These are phyloP conservation scores for Sideroxylon spinosum DNA, from an alignment of 179 eudicot species.

Conservation along the genomic window DNA sequence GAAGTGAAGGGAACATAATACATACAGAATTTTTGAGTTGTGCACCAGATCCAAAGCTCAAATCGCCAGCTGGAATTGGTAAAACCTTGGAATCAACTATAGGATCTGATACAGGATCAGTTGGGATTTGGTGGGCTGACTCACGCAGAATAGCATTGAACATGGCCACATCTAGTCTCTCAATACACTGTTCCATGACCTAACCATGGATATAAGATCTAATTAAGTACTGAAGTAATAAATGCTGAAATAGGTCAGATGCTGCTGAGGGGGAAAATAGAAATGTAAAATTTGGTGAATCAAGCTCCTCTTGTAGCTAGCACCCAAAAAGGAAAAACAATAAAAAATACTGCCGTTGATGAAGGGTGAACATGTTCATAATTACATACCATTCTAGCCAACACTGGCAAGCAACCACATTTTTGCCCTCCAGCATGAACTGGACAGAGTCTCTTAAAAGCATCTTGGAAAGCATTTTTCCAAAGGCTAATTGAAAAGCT, in stretches of 20 bases:
- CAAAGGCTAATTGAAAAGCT: slow-evolving; percentile 62
- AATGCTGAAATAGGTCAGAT: neutral
- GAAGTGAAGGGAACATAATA: slow-evolving; percentile 17
- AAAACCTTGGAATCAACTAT: slow-evolving; percentile 75
- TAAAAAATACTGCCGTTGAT: neutral
- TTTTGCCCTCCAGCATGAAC: slow-evolving; percentile 83
- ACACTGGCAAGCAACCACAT: slow-evolving; percentile 87
- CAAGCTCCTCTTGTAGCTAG: too few species aligned
- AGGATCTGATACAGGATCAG: slow-evolving; percentile 95
- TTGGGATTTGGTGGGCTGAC: slow-evolving; percentile 82
- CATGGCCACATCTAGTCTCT: slow-evolving; percentile 92
- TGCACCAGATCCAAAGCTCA: slow-evolving; percentile 96
- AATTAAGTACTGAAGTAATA: slow-evolving; percentile 11
- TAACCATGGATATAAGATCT: slow-evolving; percentile 21
- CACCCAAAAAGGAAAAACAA: too few species aligned
- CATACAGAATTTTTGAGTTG: slow-evolving; percentile 88
- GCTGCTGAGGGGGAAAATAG: neutral
- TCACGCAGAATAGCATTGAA: slow-evolving; percentile 93
- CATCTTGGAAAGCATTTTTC: slow-evolving; percentile 74
- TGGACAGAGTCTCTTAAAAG: slow-evolving; percentile 81
- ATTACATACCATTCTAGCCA: slow-evolving; percentile 68
- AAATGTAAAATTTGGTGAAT: too few species aligned
- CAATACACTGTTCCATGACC: slow-evolving; percentile 86
- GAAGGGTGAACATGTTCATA: neutral
- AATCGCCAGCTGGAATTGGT: slow-evolving; percentile 92